These are phyloP conservation scores for Penicillium sp. DNA, from an alignment of 2,329 filamentous ascomycete species.

Conservation along the genomic window DNA sequence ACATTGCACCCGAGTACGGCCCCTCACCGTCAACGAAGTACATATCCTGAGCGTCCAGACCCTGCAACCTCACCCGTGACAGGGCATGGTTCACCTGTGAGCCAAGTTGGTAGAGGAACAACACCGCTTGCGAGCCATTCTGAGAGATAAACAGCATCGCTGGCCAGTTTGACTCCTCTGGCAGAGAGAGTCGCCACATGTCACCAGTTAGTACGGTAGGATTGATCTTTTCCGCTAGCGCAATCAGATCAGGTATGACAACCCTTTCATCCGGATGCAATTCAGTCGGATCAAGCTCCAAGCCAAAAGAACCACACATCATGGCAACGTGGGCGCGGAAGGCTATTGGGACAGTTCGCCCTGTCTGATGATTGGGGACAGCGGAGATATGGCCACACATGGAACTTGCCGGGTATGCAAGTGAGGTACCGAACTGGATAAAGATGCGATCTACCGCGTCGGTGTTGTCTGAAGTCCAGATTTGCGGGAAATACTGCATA, in stretches of 20 bases:
- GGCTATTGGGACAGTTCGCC: conserved; percentile 60
- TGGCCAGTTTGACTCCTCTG: conserved; percentile 66
- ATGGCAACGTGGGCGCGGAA: conserved; percentile 71
- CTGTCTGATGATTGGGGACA: conserved; percentile 64
- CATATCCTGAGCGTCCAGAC: conserved; percentile 60
- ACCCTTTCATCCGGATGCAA: conserved; percentile 58
- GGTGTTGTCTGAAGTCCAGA: conserved; percentile 71
- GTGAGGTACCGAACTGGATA: conserved; percentile 70
- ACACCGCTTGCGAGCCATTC: conserved; percentile 57
- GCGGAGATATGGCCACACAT: conserved; percentile 70
- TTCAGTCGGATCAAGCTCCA: conserved; percentile 65
- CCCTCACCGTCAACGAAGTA: conserved; percentile 62
- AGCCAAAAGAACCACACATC: conserved; percentile 71
- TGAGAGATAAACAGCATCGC: conserved; percentile 65
- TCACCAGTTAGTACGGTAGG: conserved; percentile 65
- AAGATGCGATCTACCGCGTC: conserved; percentile 66
- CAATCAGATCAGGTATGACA: conserved; percentile 61
- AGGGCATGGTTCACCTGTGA: conserved; percentile 59
- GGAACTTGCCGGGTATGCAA: conserved; percentile 66
- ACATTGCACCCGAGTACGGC: conserved; percentile 62
- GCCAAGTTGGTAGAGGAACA: conserved; percentile 67
- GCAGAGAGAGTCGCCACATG: conserved; percentile 65
- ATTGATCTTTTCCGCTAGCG: conserved; percentile 62
- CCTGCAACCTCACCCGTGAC: conserved; percentile 62
- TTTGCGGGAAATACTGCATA: conserved; percentile 69